Conservation (phyloP, 1,284 basidiomycete species). For the Abortiporus biennis region DNA sequence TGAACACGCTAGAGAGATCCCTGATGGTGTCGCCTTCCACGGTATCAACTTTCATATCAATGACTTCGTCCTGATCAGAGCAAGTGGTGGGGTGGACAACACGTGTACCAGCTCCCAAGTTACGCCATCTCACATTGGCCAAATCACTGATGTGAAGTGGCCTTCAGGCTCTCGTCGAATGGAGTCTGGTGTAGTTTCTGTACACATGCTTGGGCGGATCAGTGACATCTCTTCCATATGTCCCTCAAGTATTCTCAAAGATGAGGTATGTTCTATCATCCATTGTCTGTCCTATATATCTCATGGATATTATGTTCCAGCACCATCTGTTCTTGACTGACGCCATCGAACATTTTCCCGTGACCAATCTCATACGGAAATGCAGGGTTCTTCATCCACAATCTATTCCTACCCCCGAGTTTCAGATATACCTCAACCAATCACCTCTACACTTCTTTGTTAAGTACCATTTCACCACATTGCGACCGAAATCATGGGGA, state of each 20-base stretch:
- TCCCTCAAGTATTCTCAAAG: slow-evolving; percentile 23
- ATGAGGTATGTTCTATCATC: slow-evolving; percentile 29
- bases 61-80: slow-evolving; percentile 49
- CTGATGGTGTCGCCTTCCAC: slow-evolving; percentile 34
- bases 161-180: slow-evolving; percentile 4
- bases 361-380: slow-evolving; percentile 36
- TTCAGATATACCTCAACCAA: slow-evolving; percentile 41
- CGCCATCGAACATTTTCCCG: slow-evolving; percentile 27
- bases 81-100: slow-evolving; percentile 6
- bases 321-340: slow-evolving; percentile 52
- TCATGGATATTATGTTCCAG: slow-evolving; percentile 23
- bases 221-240: slow-evolving; percentile 22
- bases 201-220: slow-evolving; percentile 30
- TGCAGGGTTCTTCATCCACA: slow-evolving; percentile 42
- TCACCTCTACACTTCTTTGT: slow-evolving; percentile 56
- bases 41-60: slow-evolving; percentile 43
- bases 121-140: slow-evolving; percentile 31
- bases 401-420: slow-evolving; percentile 20
- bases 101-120: slow-evolving; percentile 11
- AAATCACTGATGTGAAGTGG: slow-evolving; percentile 20
- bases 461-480: slow-evolving; percentile 38
- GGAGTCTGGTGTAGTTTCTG: slow-evolving; percentile 13
- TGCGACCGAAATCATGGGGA: slow-evolving; percentile 35
- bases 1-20: slow-evolving; percentile 17
- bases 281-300: not conserved